Percentiles rank a stretch among this genome's conserved stretches.
These are phyloP conservation scores for Rhinocladiella similis DNA, from an alignment of 2,329 filamentous ascomycete genomes.

Conservation along the genomic window DNA sequence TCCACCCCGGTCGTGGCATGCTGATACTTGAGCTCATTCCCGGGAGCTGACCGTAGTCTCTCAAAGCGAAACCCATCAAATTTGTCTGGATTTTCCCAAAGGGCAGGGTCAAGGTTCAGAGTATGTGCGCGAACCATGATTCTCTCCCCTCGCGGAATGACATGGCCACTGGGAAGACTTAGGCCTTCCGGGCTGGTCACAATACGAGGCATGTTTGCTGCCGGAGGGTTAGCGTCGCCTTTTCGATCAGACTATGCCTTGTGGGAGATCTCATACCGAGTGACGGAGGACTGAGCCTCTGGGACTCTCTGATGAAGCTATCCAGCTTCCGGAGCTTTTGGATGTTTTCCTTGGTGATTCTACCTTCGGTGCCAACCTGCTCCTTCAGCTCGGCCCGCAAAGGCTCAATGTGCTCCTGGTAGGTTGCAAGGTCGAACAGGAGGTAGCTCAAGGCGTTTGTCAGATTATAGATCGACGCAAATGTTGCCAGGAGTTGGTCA, in stretches of 20 bases:
- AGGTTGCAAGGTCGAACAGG: not conserved
- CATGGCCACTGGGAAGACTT: not conserved
- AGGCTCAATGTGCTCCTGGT: constrained; percentile 9
- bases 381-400: constrained; percentile 9
- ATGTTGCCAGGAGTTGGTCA: constrained; percentile 3
- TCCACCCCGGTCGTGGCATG: constrained; percentile 55
- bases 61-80: constrained; percentile 55
- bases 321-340: constrained; percentile 28
- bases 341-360: constrained; percentile 4
- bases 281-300: constrained; percentile 25
- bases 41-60: constrained; percentile 37
- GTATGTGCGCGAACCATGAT: not conserved
- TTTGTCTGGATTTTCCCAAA: constrained; percentile 42
- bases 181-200: not conserved
- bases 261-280: constrained; percentile 13
- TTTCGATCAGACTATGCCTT: too few species aligned
- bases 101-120: constrained; percentile 37
- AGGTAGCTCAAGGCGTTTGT: constrained; percentile 6
- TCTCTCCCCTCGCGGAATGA: constrained; percentile 1
- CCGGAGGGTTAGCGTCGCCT: too few species aligned
- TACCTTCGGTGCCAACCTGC: constrained; percentile 4
- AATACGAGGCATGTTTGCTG: constrained; percentile 3
- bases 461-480: constrained; percentile 11
- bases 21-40: constrained; percentile 42
- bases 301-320: constrained; percentile 31